These are phyloP conservation scores for Auricularia sp. DNA, from an alignment of 768 basidiomycete genomes.

Conservation along the genomic window DNA sequence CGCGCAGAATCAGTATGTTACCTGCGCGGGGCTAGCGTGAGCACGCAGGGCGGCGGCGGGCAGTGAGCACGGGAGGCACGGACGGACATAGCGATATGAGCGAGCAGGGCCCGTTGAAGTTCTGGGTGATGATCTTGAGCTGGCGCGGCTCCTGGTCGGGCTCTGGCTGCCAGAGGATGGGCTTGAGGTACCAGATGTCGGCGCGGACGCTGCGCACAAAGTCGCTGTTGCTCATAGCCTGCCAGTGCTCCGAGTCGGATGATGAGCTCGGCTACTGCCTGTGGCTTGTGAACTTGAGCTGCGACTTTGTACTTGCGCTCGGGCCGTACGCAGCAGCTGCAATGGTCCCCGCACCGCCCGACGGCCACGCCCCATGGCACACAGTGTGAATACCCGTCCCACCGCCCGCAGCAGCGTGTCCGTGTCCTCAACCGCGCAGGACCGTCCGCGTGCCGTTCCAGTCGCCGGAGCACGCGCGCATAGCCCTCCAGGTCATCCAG, in stretches of 20 bases:
- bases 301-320: neutral
- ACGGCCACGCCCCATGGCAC: conserved; percentile 33
- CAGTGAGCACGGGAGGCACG: conserved; percentile 14
- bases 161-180: conserved; percentile 37
- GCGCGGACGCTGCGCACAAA: conserved; percentile 15
- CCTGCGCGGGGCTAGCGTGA: conserved; percentile 29
- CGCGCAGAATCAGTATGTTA: conserved; percentile 83
- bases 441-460: conserved; percentile 72
- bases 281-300: neutral
- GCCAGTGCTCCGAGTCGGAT: neutral
- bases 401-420: neutral
- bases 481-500: conserved; percentile 75
- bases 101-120: conserved; percentile 85
- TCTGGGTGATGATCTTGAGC: conserved; percentile 67
- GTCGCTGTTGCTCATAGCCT: neutral
- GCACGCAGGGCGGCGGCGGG: neutral
- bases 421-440: conserved; percentile 23
- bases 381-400: conserved; percentile 33
- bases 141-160: conserved; percentile 14
- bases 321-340: neutral
- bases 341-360: conserved; percentile 15
- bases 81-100: conserved; percentile 78
- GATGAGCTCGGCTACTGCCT: no score
- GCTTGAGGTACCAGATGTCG: conserved; percentile 74
- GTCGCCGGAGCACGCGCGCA: conserved; percentile 59